These are phyloP conservation scores for Phialophora chinensis DNA, from an alignment of 2,329 filamentous ascomycete genomes.

Conservation along the genomic window DNA sequence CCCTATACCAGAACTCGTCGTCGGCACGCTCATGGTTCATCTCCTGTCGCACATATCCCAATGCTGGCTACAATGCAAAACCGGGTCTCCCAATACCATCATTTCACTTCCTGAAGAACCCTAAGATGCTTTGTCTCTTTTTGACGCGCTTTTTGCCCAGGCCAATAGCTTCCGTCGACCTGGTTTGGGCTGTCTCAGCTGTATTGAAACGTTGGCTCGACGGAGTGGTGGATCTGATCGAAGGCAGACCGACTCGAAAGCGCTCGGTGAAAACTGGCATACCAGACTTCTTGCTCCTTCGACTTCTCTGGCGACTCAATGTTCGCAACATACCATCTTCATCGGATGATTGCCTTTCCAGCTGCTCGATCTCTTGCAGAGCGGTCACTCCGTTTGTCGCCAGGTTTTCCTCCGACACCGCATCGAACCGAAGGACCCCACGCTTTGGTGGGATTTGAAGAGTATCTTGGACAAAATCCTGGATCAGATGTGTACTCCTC, in stretches of 20 bases:
- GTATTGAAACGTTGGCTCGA: constrained; percentile 28
- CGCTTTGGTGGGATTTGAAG: constrained; percentile 69
- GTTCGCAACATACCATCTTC: constrained; percentile 49
- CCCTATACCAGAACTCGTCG: constrained; percentile 16
- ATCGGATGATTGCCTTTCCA: constrained; percentile 55
- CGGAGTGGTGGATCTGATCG: constrained; percentile 33
- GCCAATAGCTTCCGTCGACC: constrained; percentile 26
- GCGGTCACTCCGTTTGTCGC: constrained; percentile 74
- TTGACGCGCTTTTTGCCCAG: constrained; percentile 36
- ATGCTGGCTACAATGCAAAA: constrained; percentile 10
- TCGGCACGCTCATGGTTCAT: background rate
- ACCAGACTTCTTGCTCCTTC: constrained; percentile 41
- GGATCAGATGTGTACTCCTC: constrained; percentile 77
- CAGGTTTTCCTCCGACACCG: constrained; percentile 72
- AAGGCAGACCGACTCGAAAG: constrained; percentile 29
- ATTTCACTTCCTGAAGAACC: constrained; percentile 38
- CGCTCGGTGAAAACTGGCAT: constrained; percentile 27
- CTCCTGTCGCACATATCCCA: background rate
- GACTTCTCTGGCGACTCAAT: constrained; percentile 46
- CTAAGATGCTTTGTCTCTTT: constrained; percentile 39
- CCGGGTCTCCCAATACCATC: background rate
- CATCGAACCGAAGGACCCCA: constrained; percentile 74
- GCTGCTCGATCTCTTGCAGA: constrained; percentile 68
- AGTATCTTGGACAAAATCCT: constrained; percentile 73
- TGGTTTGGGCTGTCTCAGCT: constrained; percentile 23